Evolutionary conservation across 2,329 filamentous ascomycete genomes (phyloP).

Genomic region (Verticillium dahliae): DNA sequence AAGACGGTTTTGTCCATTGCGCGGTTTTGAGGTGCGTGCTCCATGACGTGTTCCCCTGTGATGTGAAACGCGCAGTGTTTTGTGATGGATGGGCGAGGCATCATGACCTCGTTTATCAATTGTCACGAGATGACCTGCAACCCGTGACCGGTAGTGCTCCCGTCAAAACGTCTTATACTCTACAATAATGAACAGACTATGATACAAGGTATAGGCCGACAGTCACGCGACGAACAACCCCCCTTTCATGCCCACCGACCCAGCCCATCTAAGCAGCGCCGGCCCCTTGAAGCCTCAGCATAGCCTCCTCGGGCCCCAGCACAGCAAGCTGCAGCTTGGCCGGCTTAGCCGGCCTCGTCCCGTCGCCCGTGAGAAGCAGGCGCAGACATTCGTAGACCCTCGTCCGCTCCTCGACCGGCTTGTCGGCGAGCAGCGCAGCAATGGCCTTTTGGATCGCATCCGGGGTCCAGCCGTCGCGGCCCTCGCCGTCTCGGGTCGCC

Average conservation of each 20-base stretch:
- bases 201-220: background rate
- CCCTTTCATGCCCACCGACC: background rate
- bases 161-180: background rate
- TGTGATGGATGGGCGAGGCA: background rate
- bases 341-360: constrained; percentile 8
- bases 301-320: constrained; percentile 8
- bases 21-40: background rate
- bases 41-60: background rate
- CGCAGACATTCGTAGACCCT: constrained; percentile 7
- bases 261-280: background rate
- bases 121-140: background rate
- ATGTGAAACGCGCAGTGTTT: background rate
- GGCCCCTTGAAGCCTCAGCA: constrained; percentile 4
- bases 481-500: constrained; percentile 3
- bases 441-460: constrained; percentile 7
- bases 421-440: constrained; percentile 1
- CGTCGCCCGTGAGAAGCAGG: constrained; percentile 8
- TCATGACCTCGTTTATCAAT: background rate
- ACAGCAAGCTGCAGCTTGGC: constrained; percentile 12
- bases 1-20: background rate
- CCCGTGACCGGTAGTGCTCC: too few species aligned
- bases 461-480: constrained; percentile 4
- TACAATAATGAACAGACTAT: background rate
- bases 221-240: background rate
- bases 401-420: background rate